Evolutionary conservation across 202 grass and related monocot species (phyloP).

Genomic region (Zoysia matrella): DNA sequence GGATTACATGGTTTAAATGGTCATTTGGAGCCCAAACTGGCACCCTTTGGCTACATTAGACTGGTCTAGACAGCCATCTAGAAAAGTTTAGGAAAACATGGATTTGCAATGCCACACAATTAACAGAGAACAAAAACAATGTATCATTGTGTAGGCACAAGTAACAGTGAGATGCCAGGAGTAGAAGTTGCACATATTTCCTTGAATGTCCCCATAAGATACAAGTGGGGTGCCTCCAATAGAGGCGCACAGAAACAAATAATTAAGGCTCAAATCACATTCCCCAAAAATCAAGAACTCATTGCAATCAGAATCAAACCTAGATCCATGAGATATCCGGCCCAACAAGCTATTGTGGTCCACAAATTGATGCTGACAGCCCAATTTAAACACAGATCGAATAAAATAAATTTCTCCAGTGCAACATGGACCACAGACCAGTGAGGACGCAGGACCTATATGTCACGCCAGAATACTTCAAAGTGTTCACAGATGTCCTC

Average conservation of each 20-base stretch:
- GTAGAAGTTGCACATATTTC: background rate
- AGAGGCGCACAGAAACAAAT: background rate
- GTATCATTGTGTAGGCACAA: background rate
- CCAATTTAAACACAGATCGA: slow-evolving; percentile 32
- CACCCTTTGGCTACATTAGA: too few relatives aligned
- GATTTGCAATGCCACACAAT: background rate
- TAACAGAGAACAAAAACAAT: slow-evolving; percentile 1
- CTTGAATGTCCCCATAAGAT: slow-evolving; percentile 31
- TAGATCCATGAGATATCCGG: slow-evolving; percentile 36
- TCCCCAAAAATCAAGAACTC: background rate
- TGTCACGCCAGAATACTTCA: background rate
- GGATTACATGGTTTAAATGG: too few relatives aligned
- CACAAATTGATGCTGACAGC: slow-evolving; percentile 34
- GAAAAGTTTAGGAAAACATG: too few relatives aligned
- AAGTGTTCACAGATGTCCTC: too few relatives aligned
- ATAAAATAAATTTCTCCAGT: slow-evolving; percentile 17
- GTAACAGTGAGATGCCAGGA: background rate
- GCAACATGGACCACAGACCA: background rate
- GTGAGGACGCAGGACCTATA: slow-evolving; percentile 11
- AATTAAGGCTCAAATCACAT: slow-evolving; percentile 10
- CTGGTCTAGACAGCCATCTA: too few relatives aligned
- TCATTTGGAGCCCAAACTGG: too few relatives aligned
- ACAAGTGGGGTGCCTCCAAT: background rate
- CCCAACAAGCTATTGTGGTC: slow-evolving; percentile 12
- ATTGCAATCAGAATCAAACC: background rate